Conservation (phyloP, 2,329 filamentous ascomycete species). For the Fusarium hainanense region DNA sequence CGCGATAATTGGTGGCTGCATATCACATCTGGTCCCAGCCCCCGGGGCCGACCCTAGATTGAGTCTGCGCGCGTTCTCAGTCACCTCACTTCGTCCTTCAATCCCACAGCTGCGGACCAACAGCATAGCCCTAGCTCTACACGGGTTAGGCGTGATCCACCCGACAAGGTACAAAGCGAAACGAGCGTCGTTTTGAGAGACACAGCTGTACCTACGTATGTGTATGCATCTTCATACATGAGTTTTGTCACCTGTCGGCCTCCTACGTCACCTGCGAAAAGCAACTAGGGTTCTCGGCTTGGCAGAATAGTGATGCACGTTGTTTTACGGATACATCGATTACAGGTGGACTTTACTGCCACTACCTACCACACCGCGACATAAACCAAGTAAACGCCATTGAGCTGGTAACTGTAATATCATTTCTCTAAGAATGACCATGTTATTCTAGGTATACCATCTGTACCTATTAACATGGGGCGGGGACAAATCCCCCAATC, state of each 20-base stretch:
- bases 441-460: conserved; percentile 24
- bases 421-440: conserved; percentile 6
- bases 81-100: conserved; percentile 28
- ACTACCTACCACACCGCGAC: background rate
- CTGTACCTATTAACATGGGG: conserved; percentile 15
- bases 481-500: conserved; percentile 3
- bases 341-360: background rate
- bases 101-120: conserved; percentile 41
- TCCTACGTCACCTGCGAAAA: conserved; percentile 9
- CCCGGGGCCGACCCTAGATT: conserved; percentile 41
- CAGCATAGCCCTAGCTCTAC: conserved; percentile 30
- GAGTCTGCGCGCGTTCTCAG: conserved; percentile 16
- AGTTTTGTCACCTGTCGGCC: conserved; percentile 22
- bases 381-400: background rate
- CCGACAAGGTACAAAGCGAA: conserved; percentile 27
- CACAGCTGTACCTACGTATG: conserved; percentile 18
- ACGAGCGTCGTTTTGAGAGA: conserved; percentile 28
- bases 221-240: conserved; percentile 4
- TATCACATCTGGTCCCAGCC: conserved; percentile 34
- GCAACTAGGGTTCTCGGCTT: background rate
- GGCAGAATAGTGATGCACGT: background rate
- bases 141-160: conserved; percentile 23
- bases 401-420: background rate
- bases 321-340: background rate
- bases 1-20: conserved; percentile 33